Percentiles rank a stretch among this genome's conserved stretches.
Evolutionary conservation across 2,329 filamentous ascomycete genomes (phyloP).

Genomic region (Grosmannia serpens): DNA sequence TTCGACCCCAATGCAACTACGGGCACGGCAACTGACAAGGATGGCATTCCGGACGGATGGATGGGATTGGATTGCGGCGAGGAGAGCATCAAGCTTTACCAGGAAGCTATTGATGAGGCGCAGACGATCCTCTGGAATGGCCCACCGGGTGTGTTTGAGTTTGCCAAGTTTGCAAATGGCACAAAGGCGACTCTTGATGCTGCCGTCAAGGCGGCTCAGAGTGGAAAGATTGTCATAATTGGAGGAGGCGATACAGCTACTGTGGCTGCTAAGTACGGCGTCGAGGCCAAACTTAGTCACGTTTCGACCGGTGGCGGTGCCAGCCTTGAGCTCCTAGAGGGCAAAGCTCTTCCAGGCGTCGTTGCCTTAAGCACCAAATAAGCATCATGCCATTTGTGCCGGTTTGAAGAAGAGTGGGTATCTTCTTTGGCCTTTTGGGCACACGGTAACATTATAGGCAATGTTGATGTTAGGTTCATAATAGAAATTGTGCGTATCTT

Average conservation of each 20-base stretch:
- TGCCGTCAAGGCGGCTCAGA: slow-evolving; percentile 61
- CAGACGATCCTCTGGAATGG: slow-evolving; percentile 99
- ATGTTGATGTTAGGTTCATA: background rate
- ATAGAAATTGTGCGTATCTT: background rate
- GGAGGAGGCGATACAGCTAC: slow-evolving; percentile 97
- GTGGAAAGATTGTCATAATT: slow-evolving; percentile 94
- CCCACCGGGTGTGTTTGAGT: slow-evolving; percentile 93
- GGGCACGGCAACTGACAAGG: slow-evolving; percentile 70
- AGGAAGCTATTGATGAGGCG: slow-evolving; percentile 73
- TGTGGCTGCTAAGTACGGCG: slow-evolving; percentile 92
- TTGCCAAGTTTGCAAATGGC: slow-evolving; percentile 83
- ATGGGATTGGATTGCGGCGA: slow-evolving; percentile 94
- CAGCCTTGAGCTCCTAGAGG: slow-evolving; percentile 90
- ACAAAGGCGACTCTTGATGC: slow-evolving; percentile 90
- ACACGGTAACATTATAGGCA: background rate
- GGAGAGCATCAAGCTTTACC: slow-evolving; percentile 80
- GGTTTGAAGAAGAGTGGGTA: background rate
- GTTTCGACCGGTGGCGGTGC: slow-evolving; percentile 96
- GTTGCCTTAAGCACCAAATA: slow-evolving; percentile 74
- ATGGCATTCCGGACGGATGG: slow-evolving; percentile 93
- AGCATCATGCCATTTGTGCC: slow-evolving; percentile 12
- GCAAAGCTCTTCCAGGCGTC: slow-evolving; percentile 94
- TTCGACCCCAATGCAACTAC: slow-evolving; percentile 76
- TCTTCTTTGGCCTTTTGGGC: background rate
- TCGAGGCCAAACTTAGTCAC: slow-evolving; percentile 95